Evolutionary conservation across 306 rosid species (phyloP).

Genomic region (Cercis canadensis): DNA sequence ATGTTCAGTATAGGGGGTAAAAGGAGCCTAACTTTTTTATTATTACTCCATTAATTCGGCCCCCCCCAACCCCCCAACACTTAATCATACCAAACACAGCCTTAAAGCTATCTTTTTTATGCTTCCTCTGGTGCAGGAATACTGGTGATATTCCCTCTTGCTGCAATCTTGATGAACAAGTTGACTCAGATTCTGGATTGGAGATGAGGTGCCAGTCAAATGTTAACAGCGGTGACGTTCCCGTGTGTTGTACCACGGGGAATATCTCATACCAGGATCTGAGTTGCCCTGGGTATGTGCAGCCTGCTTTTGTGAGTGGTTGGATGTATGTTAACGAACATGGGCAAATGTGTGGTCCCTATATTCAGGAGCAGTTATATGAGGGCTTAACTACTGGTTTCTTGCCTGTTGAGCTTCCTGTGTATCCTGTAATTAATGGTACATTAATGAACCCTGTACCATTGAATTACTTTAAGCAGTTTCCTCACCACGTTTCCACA

Average conservation of each 20-base stretch:
- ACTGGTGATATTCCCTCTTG: constrained; percentile 44
- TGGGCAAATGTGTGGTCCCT: constrained; percentile 98
- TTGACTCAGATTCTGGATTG: constrained; percentile 46
- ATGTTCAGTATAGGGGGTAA: no score
- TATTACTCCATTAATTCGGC: no score
- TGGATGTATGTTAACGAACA: constrained; percentile 94
- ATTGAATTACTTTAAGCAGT: constrained; percentile 86
- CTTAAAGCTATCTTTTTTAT: not conserved
- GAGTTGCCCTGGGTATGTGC: constrained; percentile 53
- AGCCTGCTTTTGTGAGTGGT: constrained; percentile 71
- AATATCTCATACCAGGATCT: constrained; percentile 51
- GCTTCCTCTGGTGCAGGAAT: constrained; percentile 40
- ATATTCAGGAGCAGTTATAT: constrained; percentile 78
- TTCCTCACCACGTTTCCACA: constrained; percentile 87
- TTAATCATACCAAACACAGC: no score
- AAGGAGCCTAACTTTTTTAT: no score
- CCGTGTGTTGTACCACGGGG: constrained; percentile 48
- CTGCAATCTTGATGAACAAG: constrained; percentile 50
- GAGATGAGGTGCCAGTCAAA: constrained; percentile 74
- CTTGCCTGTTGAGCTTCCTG: constrained; percentile 91
- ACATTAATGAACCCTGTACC: constrained; percentile 75
- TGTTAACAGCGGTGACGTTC: constrained; percentile 48
- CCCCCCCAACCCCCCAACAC: no score
- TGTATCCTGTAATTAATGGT: constrained; percentile 81
- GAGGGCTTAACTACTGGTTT: constrained; percentile 88